Conservation (phyloP, 2,329 filamentous ascomycete species). For the Mycosphaerella arachidis region DNA sequence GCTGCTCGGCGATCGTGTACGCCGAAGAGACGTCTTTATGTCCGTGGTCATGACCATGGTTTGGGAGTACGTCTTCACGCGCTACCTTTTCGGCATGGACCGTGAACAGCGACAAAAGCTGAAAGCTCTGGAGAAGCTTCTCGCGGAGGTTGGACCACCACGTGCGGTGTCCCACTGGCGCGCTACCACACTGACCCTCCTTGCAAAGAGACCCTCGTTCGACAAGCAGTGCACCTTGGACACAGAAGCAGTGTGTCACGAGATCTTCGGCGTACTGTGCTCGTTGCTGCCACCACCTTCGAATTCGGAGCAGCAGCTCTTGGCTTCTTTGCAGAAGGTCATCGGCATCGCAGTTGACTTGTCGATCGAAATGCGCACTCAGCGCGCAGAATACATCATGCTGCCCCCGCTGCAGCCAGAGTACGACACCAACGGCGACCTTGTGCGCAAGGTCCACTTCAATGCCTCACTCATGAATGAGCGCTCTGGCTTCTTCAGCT, state of each 20-base stretch:
- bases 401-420: conserved; percentile 89
- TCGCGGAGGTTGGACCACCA: conserved; percentile 79
- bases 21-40: conserved; percentile 93
- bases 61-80: conserved; percentile 97
- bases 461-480: conserved; percentile 95
- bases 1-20: conserved; percentile 82
- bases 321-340: conserved; percentile 79
- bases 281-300: conserved; percentile 81
- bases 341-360: conserved; percentile 84
- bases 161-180: conserved; percentile 96
- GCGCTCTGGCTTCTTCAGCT: conserved; percentile 64
- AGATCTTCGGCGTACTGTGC: conserved; percentile 78
- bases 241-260: conserved; percentile 91
- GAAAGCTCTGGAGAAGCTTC: conserved; percentile 87
- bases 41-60: conserved; percentile 98
- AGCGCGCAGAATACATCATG: conserved; percentile 98
- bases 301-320: conserved; percentile 73
- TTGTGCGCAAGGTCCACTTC: conserved; percentile 82
- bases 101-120: conserved; percentile 95
- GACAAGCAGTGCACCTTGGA: conserved; percentile 77
- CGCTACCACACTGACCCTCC: conserved; percentile 84
- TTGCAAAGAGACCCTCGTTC: conserved; percentile 77
- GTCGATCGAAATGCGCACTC: conserved; percentile 94
- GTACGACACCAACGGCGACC: conserved; percentile 88
- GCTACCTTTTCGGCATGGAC: conserved; percentile 98